Base-by-base conservation (phyloP, 208 protist species). In the Crithidia brevicula region DNA sequence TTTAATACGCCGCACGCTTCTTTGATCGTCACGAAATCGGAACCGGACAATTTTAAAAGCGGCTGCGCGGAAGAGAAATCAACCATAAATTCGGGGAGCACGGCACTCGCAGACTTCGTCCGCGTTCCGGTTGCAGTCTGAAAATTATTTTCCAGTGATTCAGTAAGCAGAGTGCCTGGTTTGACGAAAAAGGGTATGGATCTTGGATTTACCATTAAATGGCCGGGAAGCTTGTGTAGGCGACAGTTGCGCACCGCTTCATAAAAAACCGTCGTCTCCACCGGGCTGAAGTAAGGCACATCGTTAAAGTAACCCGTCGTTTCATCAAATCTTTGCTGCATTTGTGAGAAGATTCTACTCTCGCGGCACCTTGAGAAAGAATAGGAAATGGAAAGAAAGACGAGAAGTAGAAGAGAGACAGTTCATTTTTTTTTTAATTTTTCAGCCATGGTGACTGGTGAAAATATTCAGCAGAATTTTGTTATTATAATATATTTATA, bases 241-340 rank as follows among this genome's bases (percentile, higher is more conserved):
- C 77, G 72, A 28, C 74, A 74, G 11, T 63, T 79, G 40, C 53
- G 58, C 5, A 89, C 61, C 15, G 77, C 51, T 27, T 91, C 77
- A 72, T 88, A 90, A 61, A 94, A 91, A 23, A 81, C 60, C 51
- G 74, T 74, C 11, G 74, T 82, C 57, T 91, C 85, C 10, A 91
- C 78, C 27, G 85, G 85, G 31, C 64, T 63, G 38, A 87, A 87
- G 45, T 91, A 94, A 1, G 82, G 88, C 5, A 91, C 47, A 84
- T 94, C 88, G 23, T 77, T 67, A 66, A 89, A 94, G 53, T 77
- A 87, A 10, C 88, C 88, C 13, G 66, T 74, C 22, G 74, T 79
- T 5, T 63, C 60, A 38, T 83, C 74, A 20, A 72, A 86, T 20
- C 31, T 45, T 25, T 54, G 54, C 16, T 49, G 57, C 57, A 63